These are phyloP conservation scores for Hysterangium stoloniferum DNA, from an alignment of 768 basidiomycete species.

Conservation along the genomic window DNA sequence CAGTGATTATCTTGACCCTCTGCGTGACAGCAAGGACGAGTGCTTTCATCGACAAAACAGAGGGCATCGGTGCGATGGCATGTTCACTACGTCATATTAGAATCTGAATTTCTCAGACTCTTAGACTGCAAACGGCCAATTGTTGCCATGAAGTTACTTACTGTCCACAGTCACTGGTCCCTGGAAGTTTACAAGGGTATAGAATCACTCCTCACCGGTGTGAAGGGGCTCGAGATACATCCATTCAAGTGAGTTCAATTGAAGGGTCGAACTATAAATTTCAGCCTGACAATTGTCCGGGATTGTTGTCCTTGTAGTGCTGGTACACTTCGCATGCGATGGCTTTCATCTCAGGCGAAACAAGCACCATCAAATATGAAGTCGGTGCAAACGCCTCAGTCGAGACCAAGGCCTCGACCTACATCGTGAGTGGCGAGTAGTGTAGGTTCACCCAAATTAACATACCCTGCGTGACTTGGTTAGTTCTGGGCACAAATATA, in stretches of 20 bases:
- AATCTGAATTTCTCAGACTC: not conserved
- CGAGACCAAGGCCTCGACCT: slow-evolving; percentile 3
- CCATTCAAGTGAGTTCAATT: not conserved
- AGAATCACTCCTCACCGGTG: not conserved
- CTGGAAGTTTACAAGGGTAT: not conserved
- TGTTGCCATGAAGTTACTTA: not conserved
- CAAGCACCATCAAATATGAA: not conserved
- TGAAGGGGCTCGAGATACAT: not conserved
- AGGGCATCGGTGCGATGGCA: not conserved
- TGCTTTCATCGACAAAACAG: not conserved
- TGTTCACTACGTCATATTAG: not conserved
- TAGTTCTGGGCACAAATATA: not conserved
- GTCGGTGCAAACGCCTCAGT: not conserved
- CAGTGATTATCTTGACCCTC: not conserved
- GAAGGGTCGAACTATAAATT: not conserved
- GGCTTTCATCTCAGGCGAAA: not conserved
- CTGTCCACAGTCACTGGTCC: not conserved
- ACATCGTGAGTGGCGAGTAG: not conserved
- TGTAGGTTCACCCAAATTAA: not conserved
- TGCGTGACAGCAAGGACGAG: not conserved
- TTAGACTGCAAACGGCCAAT: not conserved
- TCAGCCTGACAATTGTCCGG: too few relatives aligned
- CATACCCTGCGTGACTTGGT: not conserved
- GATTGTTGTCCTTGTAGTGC: not conserved
- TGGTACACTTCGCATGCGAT: not conserved